Percentiles rank a stretch among this genome's conserved stretches.
These are phyloP conservation scores for Penicillium verrucosum DNA, from an alignment of 2,329 filamentous ascomycete genomes.

Conservation along the genomic window DNA sequence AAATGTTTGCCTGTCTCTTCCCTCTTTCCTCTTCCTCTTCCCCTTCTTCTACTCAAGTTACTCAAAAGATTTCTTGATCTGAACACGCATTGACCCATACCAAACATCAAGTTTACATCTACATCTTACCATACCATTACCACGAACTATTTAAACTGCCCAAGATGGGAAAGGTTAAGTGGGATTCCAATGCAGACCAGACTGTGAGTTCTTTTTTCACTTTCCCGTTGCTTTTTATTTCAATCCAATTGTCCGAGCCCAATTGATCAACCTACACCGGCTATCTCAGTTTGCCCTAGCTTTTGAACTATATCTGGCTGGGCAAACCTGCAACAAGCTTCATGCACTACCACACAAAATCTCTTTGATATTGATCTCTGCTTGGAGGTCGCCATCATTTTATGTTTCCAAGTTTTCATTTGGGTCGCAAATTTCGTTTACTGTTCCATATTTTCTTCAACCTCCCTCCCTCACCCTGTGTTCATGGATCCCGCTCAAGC, in stretches of 20 bases:
- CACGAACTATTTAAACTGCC: neutral
- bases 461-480: no score
- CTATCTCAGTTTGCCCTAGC: neutral
- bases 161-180: neutral
- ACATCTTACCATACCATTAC: neutral
- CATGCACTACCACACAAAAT: no score
- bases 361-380: neutral
- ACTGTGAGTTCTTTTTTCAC: neutral
- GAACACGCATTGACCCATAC: neutral
- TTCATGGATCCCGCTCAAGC: neutral
- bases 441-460: no score
- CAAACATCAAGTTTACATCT: neutral
- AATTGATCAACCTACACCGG: neutral
- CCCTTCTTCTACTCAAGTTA: no score
- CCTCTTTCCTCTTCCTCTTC: no score
- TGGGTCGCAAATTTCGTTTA: neutral
- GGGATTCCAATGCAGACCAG: neutral
- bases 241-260: neutral
- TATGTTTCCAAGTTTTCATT: fast-evolving
- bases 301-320: neutral
- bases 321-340: no score
- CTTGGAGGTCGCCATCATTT: neutral
- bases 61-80: neutral
- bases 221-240: neutral
- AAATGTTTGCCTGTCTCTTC: no score